These are phyloP conservation scores for Thermothelomyces thermophilus DNA, from an alignment of 2,329 filamentous ascomycete genomes.

Conservation along the genomic window DNA sequence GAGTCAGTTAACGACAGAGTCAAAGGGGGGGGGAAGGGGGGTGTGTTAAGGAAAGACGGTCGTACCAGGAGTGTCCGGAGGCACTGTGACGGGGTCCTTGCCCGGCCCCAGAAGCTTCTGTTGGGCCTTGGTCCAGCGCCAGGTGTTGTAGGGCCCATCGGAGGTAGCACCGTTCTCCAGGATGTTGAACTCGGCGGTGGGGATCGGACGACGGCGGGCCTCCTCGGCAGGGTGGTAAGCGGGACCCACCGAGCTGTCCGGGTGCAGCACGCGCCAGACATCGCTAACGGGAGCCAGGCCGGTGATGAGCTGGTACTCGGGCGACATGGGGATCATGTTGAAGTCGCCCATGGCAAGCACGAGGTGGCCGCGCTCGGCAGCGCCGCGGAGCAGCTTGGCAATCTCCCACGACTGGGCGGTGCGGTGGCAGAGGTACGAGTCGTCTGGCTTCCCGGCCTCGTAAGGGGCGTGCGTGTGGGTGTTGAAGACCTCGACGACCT, in stretches of 20 bases:
- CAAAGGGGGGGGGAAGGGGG: background rate
- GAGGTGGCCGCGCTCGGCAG: conserved; percentile 72
- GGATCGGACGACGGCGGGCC: conserved; percentile 58
- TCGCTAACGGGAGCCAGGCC: conserved; percentile 72
- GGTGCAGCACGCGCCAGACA: conserved; percentile 77
- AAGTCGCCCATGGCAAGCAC: conserved; percentile 88
- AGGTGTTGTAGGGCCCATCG: conserved; percentile 81
- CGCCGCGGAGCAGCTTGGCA: conserved; percentile 77
- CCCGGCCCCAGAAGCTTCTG: conserved; percentile 62
- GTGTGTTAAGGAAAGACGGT: background rate
- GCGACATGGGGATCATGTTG: conserved; percentile 86
- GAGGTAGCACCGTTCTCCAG: conserved; percentile 79
- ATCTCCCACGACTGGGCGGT: conserved; percentile 94
- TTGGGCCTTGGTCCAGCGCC: conserved; percentile 74
- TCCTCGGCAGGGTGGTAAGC: conserved; percentile 61
- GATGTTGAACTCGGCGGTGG: conserved; percentile 72
- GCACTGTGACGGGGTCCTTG: conserved; percentile 52
- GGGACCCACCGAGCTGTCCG: conserved; percentile 73
- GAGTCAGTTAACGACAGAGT: background rate
- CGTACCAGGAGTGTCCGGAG: conserved; percentile 45
- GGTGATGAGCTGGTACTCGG: conserved; percentile 77
- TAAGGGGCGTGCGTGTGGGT: conserved; percentile 90
- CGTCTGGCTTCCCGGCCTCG: conserved; percentile 61
- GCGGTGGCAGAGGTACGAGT: conserved; percentile 85
- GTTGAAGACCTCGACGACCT: conserved; percentile 82